Conservation (phyloP, 208 protist genomes). For the Acanthamoeba rhysodes region DNA sequence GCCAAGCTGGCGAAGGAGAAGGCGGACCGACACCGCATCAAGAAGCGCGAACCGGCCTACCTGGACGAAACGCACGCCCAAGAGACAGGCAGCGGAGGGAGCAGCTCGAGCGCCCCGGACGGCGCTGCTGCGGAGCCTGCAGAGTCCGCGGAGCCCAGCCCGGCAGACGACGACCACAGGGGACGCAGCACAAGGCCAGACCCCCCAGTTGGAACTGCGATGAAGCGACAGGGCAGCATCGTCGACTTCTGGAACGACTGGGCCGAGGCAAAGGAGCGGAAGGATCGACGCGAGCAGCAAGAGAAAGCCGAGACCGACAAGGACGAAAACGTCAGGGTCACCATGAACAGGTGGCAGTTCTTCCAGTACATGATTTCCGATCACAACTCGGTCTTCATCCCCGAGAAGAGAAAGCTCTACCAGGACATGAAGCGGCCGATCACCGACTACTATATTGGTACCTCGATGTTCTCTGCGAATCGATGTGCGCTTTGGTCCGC, state of each 20-base stretch:
- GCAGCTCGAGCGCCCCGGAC: background rate
- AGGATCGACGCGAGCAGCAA: background rate
- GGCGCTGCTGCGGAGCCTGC: background rate
- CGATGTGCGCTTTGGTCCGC: constrained; percentile 78
- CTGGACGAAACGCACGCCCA: background rate
- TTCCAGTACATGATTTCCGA: constrained; percentile 76
- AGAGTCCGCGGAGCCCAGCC: background rate
- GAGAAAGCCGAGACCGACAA: background rate
- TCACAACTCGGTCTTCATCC: constrained; percentile 72
- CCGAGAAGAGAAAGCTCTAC: constrained; percentile 78
- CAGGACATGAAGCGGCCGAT: constrained; percentile 78
- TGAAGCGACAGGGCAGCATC: constrained; percentile 35
- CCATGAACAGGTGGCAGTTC: constrained; percentile 53
- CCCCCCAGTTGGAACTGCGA: background rate
- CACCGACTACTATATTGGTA: constrained; percentile 77
- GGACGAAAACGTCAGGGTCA: background rate
- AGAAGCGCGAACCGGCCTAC: background rate
- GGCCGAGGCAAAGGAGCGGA: constrained; percentile 15
- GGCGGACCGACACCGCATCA: background rate
- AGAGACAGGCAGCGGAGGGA: background rate
- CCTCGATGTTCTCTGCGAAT: constrained; percentile 93
- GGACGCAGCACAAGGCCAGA: background rate
- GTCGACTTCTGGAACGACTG: constrained; percentile 45
- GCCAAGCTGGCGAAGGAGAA: background rate
- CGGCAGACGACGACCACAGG: constrained; percentile 1